Evolutionary conservation across 2,329 filamentous ascomycete species (phyloP), one percentile per base, ranked within the genome.

Genomic region (Phoma sp.): DNA sequence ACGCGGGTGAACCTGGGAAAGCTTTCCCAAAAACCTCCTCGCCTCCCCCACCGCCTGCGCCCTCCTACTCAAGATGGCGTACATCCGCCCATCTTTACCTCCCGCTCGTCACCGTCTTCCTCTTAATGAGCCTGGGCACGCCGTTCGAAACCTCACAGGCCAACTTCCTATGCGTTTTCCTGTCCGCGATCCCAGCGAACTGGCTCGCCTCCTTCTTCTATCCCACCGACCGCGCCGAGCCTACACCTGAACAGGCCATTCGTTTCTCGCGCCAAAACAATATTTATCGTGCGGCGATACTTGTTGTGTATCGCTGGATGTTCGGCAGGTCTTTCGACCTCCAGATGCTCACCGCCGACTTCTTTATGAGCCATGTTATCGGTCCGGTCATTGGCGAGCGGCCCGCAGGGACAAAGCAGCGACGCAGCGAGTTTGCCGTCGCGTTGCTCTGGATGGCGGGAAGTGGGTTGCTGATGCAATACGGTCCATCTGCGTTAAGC

Each of bases 11-110:
- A 10, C 10, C 19, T 8, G 12, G 6, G 7, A 6, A 19, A 29
- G 35, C 27, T n/a, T 4, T n/a, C 2, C 15, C 15, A n/a, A 32
- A 43, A 12, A 27, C 22, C 2, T 3, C 17, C 6, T 6, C 40
- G 2, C 1, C 19, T 9, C 10, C 38, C 19, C 8, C 35, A 13
- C 21, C 8, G 7, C 22, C 29, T 7, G n/a, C 31, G 6, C 31
- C 46, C 5, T 31, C 24, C 6, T 48, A 41, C 35, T 48, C 52
- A 38, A 1, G 8, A 50, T 55, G 52, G 46, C 52, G 52, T 19
- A 48, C 46, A 17, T 59, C 58, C 41, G 56, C 50, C 9, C 61
- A 64, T 40, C 58, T 68, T 33, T 62, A 63, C 52, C 21, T 63
- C 24, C 62, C 64, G 17, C 24, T 65, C 25, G 49, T 62, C 6